A percentile compares a stretch with the other conserved stretches of the same genome.
Conservation (phyloP, 2,329 filamentous ascomycete genomes). For the Penicillium sumatraense region DNA sequence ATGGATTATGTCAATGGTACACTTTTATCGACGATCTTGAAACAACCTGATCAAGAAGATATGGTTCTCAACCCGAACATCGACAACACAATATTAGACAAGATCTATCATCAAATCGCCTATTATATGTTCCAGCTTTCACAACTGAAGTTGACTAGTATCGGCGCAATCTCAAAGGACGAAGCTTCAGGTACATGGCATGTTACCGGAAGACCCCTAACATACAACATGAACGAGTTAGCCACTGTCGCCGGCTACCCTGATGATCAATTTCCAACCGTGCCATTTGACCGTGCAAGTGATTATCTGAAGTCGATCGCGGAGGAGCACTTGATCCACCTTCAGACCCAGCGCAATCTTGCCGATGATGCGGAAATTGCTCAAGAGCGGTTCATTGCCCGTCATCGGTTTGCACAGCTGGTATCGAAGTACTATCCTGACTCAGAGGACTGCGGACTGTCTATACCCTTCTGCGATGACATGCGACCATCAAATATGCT, state of each 20-base stretch:
- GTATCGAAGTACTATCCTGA: conserved; percentile 32
- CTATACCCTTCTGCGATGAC: conserved; percentile 43
- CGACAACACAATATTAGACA: conserved; percentile 18
- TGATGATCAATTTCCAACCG: conserved; percentile 30
- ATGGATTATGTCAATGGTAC: too few relatives aligned
- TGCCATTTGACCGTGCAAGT: conserved; percentile 35
- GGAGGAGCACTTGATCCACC: conserved; percentile 15
- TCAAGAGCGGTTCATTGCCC: conserved; percentile 38
- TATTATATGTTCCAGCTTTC: conserved; percentile 37
- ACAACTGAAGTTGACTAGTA: conserved; percentile 33
- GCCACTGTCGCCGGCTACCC: conserved; percentile 38
- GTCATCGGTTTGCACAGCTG: conserved; percentile 38
- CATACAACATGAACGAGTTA: conserved; percentile 49
- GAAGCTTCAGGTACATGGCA: conserved; percentile 30
- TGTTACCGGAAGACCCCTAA: conserved; percentile 41
- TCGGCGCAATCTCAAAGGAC: conserved; percentile 43
- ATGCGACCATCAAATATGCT: conserved; percentile 32
- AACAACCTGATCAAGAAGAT: too few relatives aligned
- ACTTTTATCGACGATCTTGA: too few relatives aligned
- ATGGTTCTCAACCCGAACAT: conserved; percentile 24
- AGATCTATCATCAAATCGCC: conserved; percentile 28
- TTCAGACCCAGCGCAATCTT: conserved; percentile 35
- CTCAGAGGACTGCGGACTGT: conserved; percentile 36
- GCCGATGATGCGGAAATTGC: conserved; percentile 31
- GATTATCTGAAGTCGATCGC: conserved; percentile 36